A percentile compares a stretch with the other conserved stretches of the same genome.
phyloP scores from a whole-genome alignment of 2,329 filamentous ascomycete species.

The Calonectria pauciramosa region DNA sequence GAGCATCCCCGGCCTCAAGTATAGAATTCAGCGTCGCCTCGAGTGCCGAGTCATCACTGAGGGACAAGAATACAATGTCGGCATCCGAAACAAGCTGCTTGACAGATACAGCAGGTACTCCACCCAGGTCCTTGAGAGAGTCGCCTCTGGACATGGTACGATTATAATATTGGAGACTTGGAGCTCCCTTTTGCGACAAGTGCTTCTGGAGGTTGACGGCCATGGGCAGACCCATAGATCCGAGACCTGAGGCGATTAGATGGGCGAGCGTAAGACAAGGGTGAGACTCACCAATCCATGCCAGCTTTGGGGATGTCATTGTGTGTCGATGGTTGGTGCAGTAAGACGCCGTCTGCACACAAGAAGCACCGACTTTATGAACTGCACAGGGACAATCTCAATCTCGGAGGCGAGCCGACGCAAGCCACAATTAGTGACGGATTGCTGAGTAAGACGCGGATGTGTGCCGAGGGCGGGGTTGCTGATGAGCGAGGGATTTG shows the following conservation, averaged over 20 bases:
- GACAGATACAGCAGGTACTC: constrained; percentile 36
- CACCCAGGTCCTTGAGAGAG: constrained; percentile 46
- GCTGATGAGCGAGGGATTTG: neutral
- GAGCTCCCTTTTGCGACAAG: constrained; percentile 38
- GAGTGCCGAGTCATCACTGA: constrained; percentile 59
- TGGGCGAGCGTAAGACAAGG: neutral
- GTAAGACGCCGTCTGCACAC: no score
- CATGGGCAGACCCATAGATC: constrained; percentile 67
- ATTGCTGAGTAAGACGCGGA: neutral
- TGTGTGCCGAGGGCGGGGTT: neutral
- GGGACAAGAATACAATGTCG: constrained; percentile 55
- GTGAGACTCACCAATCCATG: constrained; percentile 25
- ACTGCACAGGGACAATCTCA: no score
- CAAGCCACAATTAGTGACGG: neutral
- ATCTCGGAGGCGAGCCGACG: neutral
- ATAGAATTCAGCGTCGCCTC: constrained; percentile 50
- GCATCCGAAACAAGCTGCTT: constrained; percentile 46
- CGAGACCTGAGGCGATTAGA: constrained; percentile 53
- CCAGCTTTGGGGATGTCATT: constrained; percentile 27
- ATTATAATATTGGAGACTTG: constrained; percentile 58
- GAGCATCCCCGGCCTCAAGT: constrained; percentile 35
- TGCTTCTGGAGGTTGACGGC: constrained; percentile 63
- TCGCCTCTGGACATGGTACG: constrained; percentile 62
- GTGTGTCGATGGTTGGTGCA: neutral
- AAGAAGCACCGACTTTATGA: neutral